Percentiles rank a stretch among this genome's conserved stretches.
Conservation (phyloP, 352 stramenopile genomes). For the Globisporangium uncinulatum region DNA sequence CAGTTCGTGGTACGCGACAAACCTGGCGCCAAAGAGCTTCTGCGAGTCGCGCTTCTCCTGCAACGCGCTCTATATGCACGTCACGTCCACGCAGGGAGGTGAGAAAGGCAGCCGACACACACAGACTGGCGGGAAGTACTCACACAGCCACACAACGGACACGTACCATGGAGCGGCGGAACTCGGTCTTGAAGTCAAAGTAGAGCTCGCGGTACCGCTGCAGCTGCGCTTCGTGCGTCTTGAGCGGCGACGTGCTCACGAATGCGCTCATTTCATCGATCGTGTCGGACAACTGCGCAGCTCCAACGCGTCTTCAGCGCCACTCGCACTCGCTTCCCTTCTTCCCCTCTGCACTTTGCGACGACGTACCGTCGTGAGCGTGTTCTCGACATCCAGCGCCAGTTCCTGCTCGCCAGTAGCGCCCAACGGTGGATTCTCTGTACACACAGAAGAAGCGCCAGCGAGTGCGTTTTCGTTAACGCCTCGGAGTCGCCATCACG, state of each 20-base stretch:
- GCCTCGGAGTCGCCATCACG: too few relatives aligned
- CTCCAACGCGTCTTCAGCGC: neutral
- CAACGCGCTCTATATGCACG: constrained; percentile 38
- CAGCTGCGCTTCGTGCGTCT: constrained; percentile 84
- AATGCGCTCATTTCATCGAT: constrained; percentile 85
- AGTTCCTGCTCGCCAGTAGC: constrained; percentile 57
- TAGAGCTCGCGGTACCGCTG: constrained; percentile 95
- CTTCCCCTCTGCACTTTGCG: neutral
- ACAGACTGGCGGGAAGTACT: too few relatives aligned
- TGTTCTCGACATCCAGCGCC: constrained; percentile 73
- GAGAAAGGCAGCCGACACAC: neutral
- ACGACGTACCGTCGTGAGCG: constrained; percentile 38
- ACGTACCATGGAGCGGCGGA: constrained; percentile 81
- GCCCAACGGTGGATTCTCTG: constrained; percentile 64
- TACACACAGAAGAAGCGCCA: neutral
- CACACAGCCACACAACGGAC: neutral
- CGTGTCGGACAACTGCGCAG: constrained; percentile 60
- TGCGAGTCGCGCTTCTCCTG: constrained; percentile 82
- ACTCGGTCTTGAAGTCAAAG: constrained; percentile 95
- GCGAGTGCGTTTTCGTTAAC: neutral
- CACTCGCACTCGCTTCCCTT: neutral
- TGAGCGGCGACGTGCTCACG: constrained; percentile 61
- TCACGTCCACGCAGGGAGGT: neutral
- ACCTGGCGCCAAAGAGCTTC: constrained; percentile 80
- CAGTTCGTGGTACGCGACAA: neutral